Evolutionary conservation across 768 basidiomycete genomes (phyloP), one percentile per base, ranked within the genome.

Genomic region (Podaxis sp.): DNA sequence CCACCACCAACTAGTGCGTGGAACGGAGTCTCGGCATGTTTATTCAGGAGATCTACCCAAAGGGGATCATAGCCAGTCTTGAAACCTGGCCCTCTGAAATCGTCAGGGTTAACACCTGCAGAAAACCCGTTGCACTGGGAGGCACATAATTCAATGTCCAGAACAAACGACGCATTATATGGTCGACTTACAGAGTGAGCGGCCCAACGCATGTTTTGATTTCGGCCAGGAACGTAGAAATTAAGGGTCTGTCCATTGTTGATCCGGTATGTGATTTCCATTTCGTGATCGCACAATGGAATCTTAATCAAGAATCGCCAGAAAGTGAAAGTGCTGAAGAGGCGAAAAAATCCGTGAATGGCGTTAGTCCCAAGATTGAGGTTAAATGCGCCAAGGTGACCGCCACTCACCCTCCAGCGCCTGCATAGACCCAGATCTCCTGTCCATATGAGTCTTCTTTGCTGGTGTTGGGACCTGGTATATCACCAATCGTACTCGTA

Each of bases 1-100:
- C 95, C 94, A 19, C 96, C 96, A 17, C 96, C 96, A 5, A 97
- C 88, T 38, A 98, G 80, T n/a, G 80, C 85, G 69, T 99, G 96
- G 71, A 94, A 94, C 0, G 96, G 95, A 61, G 79, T 77, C 68
- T 86, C 82, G 2, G 83, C 79, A 68, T 98, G 97, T 68, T 90
- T 88, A 47, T 84, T 76, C 25, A 98, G 82, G n/a, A 99, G 76
- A 75, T 99, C 96, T 64, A 87, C 81, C 96, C 96, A 99, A 11
- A 98, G 85, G 6, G 93, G 94, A 72, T 96, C 95, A 67, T 90
- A 93, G 0, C 93, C 94, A 54, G 77, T 87, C 65, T 82, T 86
- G 69, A 87, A 96, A 0, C 91, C 90, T 8, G 90, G 90, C 2
- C 89, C 87, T 43, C 85, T 82, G 72, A 96, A 95, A 38, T 92